Base-by-base conservation (phyloP, 257 asterid species). In the Solanum sitiens region DNA sequence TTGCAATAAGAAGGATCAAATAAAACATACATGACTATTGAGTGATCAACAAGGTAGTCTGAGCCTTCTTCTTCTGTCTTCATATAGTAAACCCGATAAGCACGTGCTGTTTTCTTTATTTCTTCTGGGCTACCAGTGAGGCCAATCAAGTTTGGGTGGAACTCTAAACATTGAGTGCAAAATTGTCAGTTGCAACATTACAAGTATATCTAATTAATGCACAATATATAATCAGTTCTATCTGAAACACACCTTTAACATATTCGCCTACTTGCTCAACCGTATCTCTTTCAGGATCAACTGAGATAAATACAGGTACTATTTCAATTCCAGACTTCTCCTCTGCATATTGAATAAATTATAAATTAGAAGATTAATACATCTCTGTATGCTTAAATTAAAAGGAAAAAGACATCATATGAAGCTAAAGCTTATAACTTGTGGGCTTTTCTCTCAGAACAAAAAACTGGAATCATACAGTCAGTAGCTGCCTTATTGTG, bases 51-150 rank as follows among this genome's bases (percentile, higher is more conserved):
- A 53, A 97, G 97, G 90, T 97, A 95, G 88, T 97, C 98, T 83
- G 97, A 95, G 84, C 96, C 98, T 88, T 96, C 98, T 91, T 94
- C 98, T 87, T 95, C 98, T 2, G 98, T 96, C 93, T 95, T 97
- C 98, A 95, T 97, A 85, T 95, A 97, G 90, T 97, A 97, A 74
- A 97, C 98, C 83, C 98, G 98, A 91, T 95, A 97, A 83, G 98
- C 98, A 89, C 96, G 98, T 11, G 99, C 99, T 71, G 95, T 91
- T 83, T 93, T 97, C 91, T 94, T 94, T 71, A 97, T 77, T 87
- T 95, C 98, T 8, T 93, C 99, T 3, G 92, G 94, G 82, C 90
- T 86, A 63, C 98, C 98, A 68, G 98, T 95, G 59, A 97, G 94
- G 86, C 98, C 98, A 88, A 97, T 91, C 87, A 97, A 93, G 91